Evolutionary conservation across 192 early-diverging fungal genomes (phyloP).

Genomic region (Podila verticillata): DNA sequence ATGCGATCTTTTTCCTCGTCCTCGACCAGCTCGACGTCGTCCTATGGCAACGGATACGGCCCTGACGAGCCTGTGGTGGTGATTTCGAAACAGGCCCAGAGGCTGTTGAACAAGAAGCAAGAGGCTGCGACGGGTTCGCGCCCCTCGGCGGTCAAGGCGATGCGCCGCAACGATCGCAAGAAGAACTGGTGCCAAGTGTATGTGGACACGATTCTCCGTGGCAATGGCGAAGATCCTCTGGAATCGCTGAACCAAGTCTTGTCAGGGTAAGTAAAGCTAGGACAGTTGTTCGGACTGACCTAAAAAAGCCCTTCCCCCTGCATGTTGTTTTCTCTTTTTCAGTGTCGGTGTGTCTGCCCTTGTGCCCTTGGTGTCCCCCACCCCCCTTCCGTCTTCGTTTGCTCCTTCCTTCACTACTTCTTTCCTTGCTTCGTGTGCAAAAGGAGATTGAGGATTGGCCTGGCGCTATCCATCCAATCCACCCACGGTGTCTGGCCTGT

Average conservation of each 20-base stretch:
- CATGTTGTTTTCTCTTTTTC: not conserved
- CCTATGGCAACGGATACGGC: constrained; percentile 8
- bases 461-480: not conserved
- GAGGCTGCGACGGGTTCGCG: constrained; percentile 14
- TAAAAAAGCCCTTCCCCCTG: not conserved
- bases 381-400: not conserved
- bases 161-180: constrained; percentile 38
- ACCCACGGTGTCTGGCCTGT: not conserved
- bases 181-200: constrained; percentile 51
- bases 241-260: constrained; percentile 19
- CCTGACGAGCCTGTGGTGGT: constrained; percentile 6
- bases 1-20: constrained; percentile 32
- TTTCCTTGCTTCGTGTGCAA: not conserved
- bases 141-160: constrained; percentile 22
- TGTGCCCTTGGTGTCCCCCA: not conserved
- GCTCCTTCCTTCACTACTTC: not conserved
- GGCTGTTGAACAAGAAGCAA: constrained; percentile 36
- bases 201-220: constrained; percentile 46
- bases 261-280: constrained; percentile 14
- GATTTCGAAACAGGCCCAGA: constrained; percentile 40
- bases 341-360: not conserved
- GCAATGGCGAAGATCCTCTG: constrained; percentile 27
- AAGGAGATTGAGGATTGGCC: not conserved
- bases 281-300: not conserved
- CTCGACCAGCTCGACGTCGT: constrained; percentile 19